Evolutionary conservation across 164 flowering plant species (phyloP).

Genomic region (Kingdonia uniflora): DNA sequence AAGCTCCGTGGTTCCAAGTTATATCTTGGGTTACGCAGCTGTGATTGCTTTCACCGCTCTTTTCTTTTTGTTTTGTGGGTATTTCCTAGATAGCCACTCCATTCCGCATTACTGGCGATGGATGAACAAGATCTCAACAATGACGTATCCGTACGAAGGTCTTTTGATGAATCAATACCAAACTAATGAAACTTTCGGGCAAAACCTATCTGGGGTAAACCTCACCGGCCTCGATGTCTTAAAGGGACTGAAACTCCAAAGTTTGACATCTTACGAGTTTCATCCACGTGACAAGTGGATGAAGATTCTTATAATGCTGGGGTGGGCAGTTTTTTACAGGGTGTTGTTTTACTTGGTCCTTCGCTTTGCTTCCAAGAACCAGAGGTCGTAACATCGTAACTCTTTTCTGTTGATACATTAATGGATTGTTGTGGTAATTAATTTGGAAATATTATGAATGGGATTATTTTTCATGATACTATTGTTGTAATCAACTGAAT

Average conservation of each 20-base stretch:
- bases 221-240: conserved; percentile 35
- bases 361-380: conserved; percentile 65
- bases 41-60: conserved; percentile 75
- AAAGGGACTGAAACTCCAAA: conserved; percentile 24
- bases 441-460: not conserved
- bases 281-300: conserved; percentile 31
- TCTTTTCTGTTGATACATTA: conserved; percentile 4
- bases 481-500: conserved; percentile 4
- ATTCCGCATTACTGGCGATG: conserved; percentile 49
- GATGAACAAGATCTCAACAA: conserved; percentile 61
- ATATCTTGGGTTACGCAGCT: conserved; percentile 60
- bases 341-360: conserved; percentile 51
- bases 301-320: conserved; percentile 35
- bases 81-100: conserved; percentile 41
- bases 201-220: not conserved
- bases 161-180: conserved; percentile 53
- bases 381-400: conserved; percentile 23
- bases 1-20: conserved; percentile 64
- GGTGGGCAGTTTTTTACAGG: conserved; percentile 61
- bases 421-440: conserved; percentile 11
- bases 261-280: conserved; percentile 1
- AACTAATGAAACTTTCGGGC: conserved; percentile 16
- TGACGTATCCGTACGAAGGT: conserved; percentile 73
- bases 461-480: conserved; percentile 2
- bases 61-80: conserved; percentile 72